phyloP scores from a whole-genome alignment of 345 rosid genomes.

The Melaleuca quinquenervia region DNA sequence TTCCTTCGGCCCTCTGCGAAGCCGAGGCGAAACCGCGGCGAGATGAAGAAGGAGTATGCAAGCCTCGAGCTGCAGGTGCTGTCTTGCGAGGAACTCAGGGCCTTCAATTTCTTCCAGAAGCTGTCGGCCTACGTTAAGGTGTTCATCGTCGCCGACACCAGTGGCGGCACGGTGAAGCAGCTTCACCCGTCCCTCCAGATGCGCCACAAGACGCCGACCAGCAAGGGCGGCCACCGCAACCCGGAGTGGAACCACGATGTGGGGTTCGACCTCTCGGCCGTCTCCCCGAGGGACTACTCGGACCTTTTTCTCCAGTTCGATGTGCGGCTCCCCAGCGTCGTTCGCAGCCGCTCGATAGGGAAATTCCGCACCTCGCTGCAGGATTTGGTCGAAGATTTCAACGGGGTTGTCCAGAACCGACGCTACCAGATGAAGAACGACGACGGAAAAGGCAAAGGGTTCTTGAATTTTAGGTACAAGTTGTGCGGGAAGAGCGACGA shows the following conservation, averaged over 20 bases:
- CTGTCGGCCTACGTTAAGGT: constrained; percentile 22
- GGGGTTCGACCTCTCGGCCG: constrained; percentile 17
- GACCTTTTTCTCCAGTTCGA: constrained; percentile 20
- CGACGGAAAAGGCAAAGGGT: constrained; percentile 30
- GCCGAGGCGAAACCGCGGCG: not conserved
- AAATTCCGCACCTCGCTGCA: constrained; percentile 19
- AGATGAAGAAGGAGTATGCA: constrained; percentile 6
- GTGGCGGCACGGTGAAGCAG: constrained; percentile 1
- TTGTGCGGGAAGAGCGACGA: constrained; percentile 1
- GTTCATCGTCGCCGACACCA: constrained; percentile 8
- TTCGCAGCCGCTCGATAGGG: constrained; percentile 18
- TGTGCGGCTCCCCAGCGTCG: constrained; percentile 4
- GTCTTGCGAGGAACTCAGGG: constrained; percentile 28
- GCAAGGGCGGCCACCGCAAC: constrained; percentile 19
- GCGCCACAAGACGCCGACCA: constrained; percentile 16
- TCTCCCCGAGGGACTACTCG: not conserved
- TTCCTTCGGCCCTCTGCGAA: not conserved
- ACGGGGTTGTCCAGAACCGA: constrained; percentile 13
- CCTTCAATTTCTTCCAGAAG: constrained; percentile 40
- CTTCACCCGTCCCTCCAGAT: not conserved
- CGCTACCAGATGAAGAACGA: constrained; percentile 20
- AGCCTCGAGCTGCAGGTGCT: constrained; percentile 18
- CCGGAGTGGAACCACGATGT: constrained; percentile 39
- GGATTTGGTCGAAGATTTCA: constrained; percentile 26
- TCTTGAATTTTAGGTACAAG: constrained; percentile 21